Conservation (phyloP, 192 early-diverging fungal genomes). For the Coemansia sp. region DNA sequence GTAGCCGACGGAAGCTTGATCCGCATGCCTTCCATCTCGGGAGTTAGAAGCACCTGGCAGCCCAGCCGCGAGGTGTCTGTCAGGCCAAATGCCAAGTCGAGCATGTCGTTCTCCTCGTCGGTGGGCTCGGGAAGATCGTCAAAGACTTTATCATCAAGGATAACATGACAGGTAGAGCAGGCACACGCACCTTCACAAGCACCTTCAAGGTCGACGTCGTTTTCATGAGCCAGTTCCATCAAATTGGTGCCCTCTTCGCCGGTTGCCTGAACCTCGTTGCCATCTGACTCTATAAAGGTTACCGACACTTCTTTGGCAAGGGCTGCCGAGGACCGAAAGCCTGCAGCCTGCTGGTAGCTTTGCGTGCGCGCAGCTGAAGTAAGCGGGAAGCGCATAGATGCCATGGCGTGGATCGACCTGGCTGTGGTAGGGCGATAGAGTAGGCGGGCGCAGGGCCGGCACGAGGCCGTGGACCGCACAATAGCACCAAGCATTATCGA, state of each 20-base stretch:
- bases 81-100: slow-evolving; percentile 94
- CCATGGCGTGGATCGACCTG: neutral
- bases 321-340: slow-evolving; percentile 21
- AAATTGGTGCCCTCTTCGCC: slow-evolving; percentile 85
- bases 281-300: slow-evolving; percentile 83
- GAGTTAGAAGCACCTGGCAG: slow-evolving; percentile 84
- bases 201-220: slow-evolving; percentile 93
- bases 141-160: slow-evolving; percentile 77
- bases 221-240: slow-evolving; percentile 86
- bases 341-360: neutral
- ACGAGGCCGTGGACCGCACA: neutral
- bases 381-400: neutral
- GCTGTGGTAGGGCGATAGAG: neutral
- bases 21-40: slow-evolving; percentile 85
- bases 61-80: slow-evolving; percentile 96
- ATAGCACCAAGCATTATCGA: neutral
- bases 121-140: slow-evolving; percentile 86
- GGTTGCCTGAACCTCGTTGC: slow-evolving; percentile 69
- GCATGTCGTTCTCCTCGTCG: slow-evolving; percentile 98
- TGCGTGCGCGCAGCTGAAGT: neutral
- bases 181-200: slow-evolving; percentile 96
- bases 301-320: slow-evolving; percentile 56
- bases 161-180: slow-evolving; percentile 94
- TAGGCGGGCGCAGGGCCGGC: neutral
- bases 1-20: slow-evolving; percentile 89